Evolutionary conservation across 2,329 filamentous ascomycete species (phyloP).

Genomic region (Trichoderma atroviride): DNA sequence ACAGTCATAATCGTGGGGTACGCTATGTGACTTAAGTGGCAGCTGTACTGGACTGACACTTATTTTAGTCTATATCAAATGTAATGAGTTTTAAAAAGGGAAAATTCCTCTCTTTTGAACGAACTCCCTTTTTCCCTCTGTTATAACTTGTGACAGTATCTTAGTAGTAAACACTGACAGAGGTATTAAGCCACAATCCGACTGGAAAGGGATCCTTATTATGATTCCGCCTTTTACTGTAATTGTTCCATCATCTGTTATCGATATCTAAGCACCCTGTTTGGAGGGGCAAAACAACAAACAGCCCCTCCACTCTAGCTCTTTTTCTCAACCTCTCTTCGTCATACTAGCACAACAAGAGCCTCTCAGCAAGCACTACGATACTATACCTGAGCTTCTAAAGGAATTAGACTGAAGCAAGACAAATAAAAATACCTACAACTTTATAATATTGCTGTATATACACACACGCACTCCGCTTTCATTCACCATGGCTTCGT

Average conservation of each 20-base stretch:
- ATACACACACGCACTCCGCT: background rate
- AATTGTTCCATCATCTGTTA: background rate
- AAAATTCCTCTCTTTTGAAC: no score
- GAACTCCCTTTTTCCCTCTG: no score
- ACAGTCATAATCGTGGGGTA: no score
- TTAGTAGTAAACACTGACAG: no score
- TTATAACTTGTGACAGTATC: no score
- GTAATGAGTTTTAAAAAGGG: no score
- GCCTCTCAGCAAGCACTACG: background rate
- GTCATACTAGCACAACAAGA: background rate
- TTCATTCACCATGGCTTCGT: slow-evolving; percentile 19
- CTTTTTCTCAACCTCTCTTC: background rate
- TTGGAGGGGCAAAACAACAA: slow-evolving; percentile 1
- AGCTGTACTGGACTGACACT: no score
- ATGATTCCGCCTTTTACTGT: no score
- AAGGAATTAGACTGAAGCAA: background rate
- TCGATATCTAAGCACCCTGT: background rate
- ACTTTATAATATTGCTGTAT: background rate
- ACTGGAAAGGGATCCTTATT: no score
- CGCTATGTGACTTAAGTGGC: no score
- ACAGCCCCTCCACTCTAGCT: background rate
- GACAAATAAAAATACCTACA: background rate
- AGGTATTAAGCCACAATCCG: no score
- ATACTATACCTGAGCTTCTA: background rate
- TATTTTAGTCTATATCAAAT: no score